Conservation (phyloP, 768 basidiomycete genomes). For the Glaciozyma martinii region DNA sequence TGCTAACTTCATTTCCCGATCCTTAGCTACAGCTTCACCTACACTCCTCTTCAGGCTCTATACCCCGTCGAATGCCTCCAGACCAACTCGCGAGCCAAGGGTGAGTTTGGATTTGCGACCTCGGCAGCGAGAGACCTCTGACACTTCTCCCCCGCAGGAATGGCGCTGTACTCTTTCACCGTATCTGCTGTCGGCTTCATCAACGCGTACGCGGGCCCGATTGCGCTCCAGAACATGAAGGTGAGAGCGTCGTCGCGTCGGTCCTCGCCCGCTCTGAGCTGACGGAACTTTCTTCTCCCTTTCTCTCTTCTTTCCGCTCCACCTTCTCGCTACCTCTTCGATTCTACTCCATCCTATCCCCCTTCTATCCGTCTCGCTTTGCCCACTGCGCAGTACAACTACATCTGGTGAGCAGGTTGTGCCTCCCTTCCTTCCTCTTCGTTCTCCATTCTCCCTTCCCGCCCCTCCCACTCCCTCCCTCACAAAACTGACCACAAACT, state of each 20-base stretch:
- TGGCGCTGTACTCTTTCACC: neutral
- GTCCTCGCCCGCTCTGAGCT: neutral
- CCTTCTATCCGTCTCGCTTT: too few relatives aligned
- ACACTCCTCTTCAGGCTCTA: constrained; percentile 54
- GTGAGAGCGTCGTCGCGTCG: neutral
- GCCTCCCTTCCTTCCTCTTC: too few relatives aligned
- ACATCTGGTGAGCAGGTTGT: too few relatives aligned
- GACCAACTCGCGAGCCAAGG: constrained; percentile 55
- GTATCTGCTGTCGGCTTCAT: constrained; percentile 34
- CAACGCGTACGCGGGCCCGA: constrained; percentile 50
- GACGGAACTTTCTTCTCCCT: neutral
- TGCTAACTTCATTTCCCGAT: neutral
- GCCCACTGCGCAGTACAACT: too few relatives aligned
- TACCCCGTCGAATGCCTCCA: constrained; percentile 53
- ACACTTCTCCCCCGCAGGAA: constrained; percentile 14
- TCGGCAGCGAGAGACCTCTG: neutral
- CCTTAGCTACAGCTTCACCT: constrained; percentile 44
- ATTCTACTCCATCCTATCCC: too few relatives aligned
- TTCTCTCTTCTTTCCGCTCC: too few relatives aligned
- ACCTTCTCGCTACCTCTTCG: too few relatives aligned
- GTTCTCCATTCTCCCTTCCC: too few relatives aligned
- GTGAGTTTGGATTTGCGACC: constrained; percentile 40
- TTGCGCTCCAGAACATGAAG: constrained; percentile 43
- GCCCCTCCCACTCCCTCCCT: too few relatives aligned
- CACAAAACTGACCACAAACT: too few relatives aligned